phyloP scores from a whole-genome alignment of 2,329 filamentous ascomycete genomes.

The Fusarium dimerum region DNA sequence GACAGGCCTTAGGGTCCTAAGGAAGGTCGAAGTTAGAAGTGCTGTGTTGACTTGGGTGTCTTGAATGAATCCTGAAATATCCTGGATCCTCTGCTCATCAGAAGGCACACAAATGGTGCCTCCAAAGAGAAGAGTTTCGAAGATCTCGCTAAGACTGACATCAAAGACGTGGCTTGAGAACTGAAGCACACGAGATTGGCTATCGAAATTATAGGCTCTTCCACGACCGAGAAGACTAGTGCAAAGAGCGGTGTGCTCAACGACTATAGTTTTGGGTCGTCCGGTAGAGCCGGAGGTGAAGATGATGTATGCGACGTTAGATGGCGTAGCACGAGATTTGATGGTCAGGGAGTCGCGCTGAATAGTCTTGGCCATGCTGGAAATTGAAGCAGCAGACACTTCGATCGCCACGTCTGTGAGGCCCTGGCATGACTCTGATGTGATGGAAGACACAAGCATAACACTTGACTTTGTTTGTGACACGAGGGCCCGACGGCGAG shows the following conservation, averaged over 20 bases:
- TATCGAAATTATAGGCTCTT: too few relatives aligned
- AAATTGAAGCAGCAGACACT: too few relatives aligned
- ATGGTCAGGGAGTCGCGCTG: too few relatives aligned
- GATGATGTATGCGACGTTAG: too few relatives aligned
- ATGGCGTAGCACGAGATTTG: too few relatives aligned
- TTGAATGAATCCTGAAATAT: background rate
- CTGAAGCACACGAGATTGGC: slow-evolving; percentile 4
- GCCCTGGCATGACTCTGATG: too few relatives aligned
- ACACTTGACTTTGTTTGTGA: background rate
- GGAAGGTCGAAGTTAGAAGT: background rate
- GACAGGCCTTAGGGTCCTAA: background rate
- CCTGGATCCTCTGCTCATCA: background rate
- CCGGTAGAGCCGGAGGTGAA: background rate
- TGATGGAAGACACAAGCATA: slow-evolving; percentile 2
- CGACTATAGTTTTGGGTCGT: slow-evolving; percentile 10
- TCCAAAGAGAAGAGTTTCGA: slow-evolving; percentile 2
- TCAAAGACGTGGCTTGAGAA: slow-evolving; percentile 4
- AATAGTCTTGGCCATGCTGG: background rate
- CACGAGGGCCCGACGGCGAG: background rate
- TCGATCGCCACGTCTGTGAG: too few relatives aligned
- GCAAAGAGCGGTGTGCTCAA: slow-evolving; percentile 13
- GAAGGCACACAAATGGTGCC: slow-evolving; percentile 5
- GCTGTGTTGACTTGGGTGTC: background rate
- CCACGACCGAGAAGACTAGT: too few relatives aligned
- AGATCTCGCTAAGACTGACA: background rate